Evolutionary conservation across 805 yeast genomes (phyloP), one percentile per base, ranked within the genome.

Genomic region (Ogataea salicorniae): DNA sequence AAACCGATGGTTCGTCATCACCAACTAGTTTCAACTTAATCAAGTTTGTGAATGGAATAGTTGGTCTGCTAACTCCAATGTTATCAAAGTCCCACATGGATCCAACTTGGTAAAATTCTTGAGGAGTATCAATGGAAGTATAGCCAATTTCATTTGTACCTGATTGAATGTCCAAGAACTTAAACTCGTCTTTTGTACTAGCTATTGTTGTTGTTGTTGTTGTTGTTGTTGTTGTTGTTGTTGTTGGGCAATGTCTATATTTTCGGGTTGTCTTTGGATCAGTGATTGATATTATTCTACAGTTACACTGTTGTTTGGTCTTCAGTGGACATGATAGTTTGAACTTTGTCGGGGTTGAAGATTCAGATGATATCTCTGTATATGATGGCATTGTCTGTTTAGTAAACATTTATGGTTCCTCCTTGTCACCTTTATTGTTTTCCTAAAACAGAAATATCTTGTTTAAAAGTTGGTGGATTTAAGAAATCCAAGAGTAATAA

Each of bases 21-120:
- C 60, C 61, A 16, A 48, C 47, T n/a, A 42, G 43, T 37, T 36
- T 38, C 40, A 45, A 31, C 6, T 14, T 4, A 29, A 33, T 33
- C 14, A 33, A 33, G 16, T 11, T 11, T 14, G 29, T 35, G n/a
- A 17, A 6, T 13, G 17, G 57, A 1, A 47, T 47, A 7, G 50
- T 46, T 11, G 67, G 68, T 42, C 74, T 74, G 1, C 90, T 83
- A 2, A 86, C 92, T 1, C 89, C 91, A 41, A 86, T 77, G 57
- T 86, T 86, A 52, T 86, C 91, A 56, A 86, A 86, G 52, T 79
- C 86, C 94, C 94, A 86, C 45, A 82, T 80, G 56, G 84, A 87
- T 2, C 66, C 57, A 1, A 83, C 67, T 29, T 68, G 57, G 39
- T 73, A 69, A 57, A 80, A 61, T 16, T 33, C 37, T 39, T 39